Evolutionary conservation across 768 basidiomycete genomes (phyloP).

Genomic region (Amanita jacksonii): DNA sequence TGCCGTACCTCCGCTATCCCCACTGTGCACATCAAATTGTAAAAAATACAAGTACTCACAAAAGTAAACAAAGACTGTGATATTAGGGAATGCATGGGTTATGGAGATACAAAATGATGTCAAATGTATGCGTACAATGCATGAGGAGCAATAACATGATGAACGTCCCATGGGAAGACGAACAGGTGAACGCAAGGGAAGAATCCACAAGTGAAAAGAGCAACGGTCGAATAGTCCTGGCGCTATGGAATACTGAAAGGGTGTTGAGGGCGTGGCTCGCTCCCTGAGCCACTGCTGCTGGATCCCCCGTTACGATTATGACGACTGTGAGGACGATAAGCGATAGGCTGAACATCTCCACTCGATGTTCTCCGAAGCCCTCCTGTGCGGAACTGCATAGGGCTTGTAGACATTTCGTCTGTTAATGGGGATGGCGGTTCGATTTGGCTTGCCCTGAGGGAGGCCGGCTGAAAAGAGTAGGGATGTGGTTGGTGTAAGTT

Average conservation of each 20-base stretch:
- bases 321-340: not conserved
- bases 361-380: slow-evolving; percentile 5
- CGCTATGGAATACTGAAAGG: not conserved
- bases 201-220: no score
- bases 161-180: no score
- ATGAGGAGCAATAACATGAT: no score
- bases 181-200: no score
- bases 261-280: not conserved
- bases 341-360: not conserved
- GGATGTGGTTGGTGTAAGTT: slow-evolving; percentile 15
- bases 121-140: no score
- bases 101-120: no score
- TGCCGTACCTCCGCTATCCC: no score
- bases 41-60: no score
- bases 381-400: not conserved
- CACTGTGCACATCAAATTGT: no score
- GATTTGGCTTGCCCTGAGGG: not conserved
- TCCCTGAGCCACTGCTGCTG: not conserved
- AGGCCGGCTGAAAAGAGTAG: not conserved
- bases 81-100: no score
- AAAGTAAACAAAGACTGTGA: no score
- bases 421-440: not conserved
- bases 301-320: not conserved
- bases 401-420: not conserved
- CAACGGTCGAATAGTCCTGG: no score